These are phyloP conservation scores for Candida orba DNA, from an alignment of 805 yeast genomes.

Conservation along the genomic window DNA sequence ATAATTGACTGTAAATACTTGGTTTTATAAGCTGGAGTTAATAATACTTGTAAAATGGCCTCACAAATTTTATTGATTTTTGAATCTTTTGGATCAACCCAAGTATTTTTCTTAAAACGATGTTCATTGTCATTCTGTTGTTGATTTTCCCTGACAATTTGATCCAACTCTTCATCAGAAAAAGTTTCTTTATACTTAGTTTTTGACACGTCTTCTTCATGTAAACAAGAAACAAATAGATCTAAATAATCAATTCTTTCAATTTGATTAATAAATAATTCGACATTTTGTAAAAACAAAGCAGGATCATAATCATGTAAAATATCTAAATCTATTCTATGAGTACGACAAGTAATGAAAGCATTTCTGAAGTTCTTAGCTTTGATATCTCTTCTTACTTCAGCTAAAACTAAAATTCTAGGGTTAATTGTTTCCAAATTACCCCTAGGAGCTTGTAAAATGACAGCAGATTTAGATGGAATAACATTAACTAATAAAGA, in stretches of 20 bases:
- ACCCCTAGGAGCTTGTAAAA: constrained; percentile 93
- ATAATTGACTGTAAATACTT: constrained; percentile 69
- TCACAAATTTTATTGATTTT: constrained; percentile 77
- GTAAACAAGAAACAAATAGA: constrained; percentile 76
- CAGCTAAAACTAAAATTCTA: constrained; percentile 81
- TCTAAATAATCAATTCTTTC: constrained; percentile 72
- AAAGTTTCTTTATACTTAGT: constrained; percentile 78
- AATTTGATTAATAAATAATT: constrained; percentile 61
- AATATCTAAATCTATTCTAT: constrained; percentile 85
- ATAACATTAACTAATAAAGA: constrained; percentile 74
- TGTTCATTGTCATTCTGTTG: constrained; percentile 27
- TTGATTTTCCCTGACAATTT: constrained; percentile 24
- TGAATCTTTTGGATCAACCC: constrained; percentile 33
- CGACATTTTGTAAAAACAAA: constrained; percentile 56
- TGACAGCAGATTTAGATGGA: constrained; percentile 76
- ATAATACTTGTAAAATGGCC: constrained; percentile 51
- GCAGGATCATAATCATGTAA: constrained; percentile 81
- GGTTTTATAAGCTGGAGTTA: constrained; percentile 40
- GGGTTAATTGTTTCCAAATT: constrained; percentile 92
- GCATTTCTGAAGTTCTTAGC: constrained; percentile 60
- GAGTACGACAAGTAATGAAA: constrained; percentile 76
- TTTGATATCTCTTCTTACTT: constrained; percentile 65
- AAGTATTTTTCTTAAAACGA: constrained; percentile 27
- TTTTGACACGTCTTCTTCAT: constrained; percentile 75
- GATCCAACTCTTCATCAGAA: constrained; percentile 25